Evolutionary conservation across 805 yeast species (phyloP).

Genomic region (Starmerella riodocensis): DNA sequence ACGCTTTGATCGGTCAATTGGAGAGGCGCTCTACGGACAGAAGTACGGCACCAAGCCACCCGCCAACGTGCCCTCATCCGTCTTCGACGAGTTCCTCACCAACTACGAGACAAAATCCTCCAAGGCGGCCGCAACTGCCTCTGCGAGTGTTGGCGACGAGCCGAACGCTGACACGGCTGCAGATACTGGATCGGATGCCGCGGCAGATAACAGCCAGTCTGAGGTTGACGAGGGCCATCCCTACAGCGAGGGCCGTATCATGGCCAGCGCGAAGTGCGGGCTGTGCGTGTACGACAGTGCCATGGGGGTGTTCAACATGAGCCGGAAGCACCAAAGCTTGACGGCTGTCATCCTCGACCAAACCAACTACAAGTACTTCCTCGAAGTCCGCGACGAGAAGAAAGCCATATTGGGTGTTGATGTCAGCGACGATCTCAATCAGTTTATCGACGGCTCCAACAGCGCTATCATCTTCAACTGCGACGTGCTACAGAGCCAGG

Average conservation of each 20-base stretch:
- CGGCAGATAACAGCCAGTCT: neutral
- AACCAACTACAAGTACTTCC: conserved; percentile 40
- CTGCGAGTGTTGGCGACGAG: no score
- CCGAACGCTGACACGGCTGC: conserved; percentile 1
- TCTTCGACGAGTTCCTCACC: conserved; percentile 50
- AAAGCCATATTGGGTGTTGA: conserved; percentile 30
- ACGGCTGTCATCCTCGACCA: conserved; percentile 33
- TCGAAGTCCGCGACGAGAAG: conserved; percentile 32
- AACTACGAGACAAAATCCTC: conserved; percentile 20
- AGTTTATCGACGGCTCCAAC: conserved; percentile 48
- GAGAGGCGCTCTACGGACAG: conserved; percentile 62
- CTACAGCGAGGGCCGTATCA: conserved; percentile 15
- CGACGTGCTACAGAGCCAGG: no score
- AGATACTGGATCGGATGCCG: neutral
- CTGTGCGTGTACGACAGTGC: conserved; percentile 47
- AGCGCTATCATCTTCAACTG: conserved; percentile 56
- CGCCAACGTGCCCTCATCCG: conserved; percentile 38
- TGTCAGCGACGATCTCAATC: conserved; percentile 42
- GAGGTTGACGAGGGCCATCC: neutral
- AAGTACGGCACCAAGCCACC: conserved; percentile 43
- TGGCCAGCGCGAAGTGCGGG: conserved; percentile 25
- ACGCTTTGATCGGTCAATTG: conserved; percentile 47
- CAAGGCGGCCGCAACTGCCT: no score
- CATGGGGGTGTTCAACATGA: conserved; percentile 35
- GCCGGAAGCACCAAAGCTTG: conserved; percentile 20